phyloP scores from a whole-genome alignment of 2,329 filamentous ascomycete species.

The Biscogniauxia marginata region DNA sequence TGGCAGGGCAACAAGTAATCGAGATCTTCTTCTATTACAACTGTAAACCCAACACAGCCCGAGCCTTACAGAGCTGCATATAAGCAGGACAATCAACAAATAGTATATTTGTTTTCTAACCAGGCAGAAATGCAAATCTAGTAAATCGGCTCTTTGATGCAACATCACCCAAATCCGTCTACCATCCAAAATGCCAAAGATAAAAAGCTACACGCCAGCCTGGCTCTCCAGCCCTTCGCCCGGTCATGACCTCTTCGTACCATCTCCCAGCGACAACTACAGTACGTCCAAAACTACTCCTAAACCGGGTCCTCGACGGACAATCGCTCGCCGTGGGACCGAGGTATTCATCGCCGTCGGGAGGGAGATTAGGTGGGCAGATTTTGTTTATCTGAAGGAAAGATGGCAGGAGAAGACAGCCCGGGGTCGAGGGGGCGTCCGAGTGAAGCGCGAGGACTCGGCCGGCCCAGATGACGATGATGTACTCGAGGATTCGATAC shows the following conservation, averaged over 20 bases:
- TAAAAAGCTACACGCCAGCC: constrained; percentile 79
- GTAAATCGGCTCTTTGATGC: constrained; percentile 15
- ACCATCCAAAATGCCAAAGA: constrained; percentile 68
- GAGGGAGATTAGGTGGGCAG: constrained; percentile 88
- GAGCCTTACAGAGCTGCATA: constrained; percentile 2
- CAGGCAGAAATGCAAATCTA: constrained; percentile 28
- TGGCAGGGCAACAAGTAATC: not conserved
- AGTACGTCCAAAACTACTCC: constrained; percentile 40
- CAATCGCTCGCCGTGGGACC: constrained; percentile 76
- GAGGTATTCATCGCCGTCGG: constrained; percentile 88
- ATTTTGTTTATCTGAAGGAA: constrained; percentile 77
- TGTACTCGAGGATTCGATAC: constrained; percentile 28
- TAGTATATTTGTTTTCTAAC: constrained; percentile 3
- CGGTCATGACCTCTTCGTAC: constrained; percentile 74
- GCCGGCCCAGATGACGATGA: constrained; percentile 34
- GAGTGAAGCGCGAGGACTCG: constrained; percentile 51
- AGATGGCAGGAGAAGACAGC: constrained; percentile 43
- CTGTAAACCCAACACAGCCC: not conserved
- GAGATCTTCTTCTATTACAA: not conserved
- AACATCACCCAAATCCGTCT: constrained; percentile 22
- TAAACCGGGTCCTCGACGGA: constrained; percentile 53
- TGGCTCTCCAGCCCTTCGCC: constrained; percentile 81
- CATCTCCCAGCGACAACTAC: constrained; percentile 39
- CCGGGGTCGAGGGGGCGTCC: constrained; percentile 32
- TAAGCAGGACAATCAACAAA: not conserved